These are phyloP conservation scores for Citropsis articulata DNA, from an alignment of 345 rosid species.

Conservation along the genomic window DNA sequence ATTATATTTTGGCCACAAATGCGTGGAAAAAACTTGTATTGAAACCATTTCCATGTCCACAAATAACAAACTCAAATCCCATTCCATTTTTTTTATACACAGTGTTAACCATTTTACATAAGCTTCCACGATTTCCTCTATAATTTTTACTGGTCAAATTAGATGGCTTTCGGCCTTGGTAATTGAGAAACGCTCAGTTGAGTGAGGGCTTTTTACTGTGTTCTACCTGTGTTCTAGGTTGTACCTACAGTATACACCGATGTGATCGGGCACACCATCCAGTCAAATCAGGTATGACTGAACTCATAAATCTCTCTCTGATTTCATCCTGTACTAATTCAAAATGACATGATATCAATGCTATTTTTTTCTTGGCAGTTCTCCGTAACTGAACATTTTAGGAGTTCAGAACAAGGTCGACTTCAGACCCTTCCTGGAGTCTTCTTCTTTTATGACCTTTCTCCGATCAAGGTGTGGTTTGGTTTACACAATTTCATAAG, in stretches of 20 bases:
- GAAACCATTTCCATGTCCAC: neutral
- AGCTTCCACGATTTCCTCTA: neutral
- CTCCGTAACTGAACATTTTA: conserved; percentile 92
- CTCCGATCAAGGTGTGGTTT: conserved; percentile 83
- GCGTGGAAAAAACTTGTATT: neutral
- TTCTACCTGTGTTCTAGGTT: conserved; percentile 44
- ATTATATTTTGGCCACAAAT: neutral
- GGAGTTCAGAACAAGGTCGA: conserved; percentile 53
- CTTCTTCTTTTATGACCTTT: conserved; percentile 97
- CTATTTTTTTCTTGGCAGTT: conserved; percentile 43
- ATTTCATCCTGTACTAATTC: conserved; percentile 1
- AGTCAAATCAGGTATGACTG: conserved; percentile 74
- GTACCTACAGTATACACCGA: conserved; percentile 90
- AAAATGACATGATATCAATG: conserved; percentile 13
- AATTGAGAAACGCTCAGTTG: neutral
- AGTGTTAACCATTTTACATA: neutral
- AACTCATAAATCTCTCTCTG: neutral
- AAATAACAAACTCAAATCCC: neutral
- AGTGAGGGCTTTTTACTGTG: neutral
- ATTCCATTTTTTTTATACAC: too few relatives aligned
- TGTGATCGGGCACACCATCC: conserved; percentile 72
- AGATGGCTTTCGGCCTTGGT: neutral
- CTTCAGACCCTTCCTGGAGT: conserved; percentile 82
- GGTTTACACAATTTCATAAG: neutral
- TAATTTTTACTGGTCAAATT: neutral